phyloP scores from a whole-genome alignment of 768 basidiomycete genomes.

The Russula emetica region DNA sequence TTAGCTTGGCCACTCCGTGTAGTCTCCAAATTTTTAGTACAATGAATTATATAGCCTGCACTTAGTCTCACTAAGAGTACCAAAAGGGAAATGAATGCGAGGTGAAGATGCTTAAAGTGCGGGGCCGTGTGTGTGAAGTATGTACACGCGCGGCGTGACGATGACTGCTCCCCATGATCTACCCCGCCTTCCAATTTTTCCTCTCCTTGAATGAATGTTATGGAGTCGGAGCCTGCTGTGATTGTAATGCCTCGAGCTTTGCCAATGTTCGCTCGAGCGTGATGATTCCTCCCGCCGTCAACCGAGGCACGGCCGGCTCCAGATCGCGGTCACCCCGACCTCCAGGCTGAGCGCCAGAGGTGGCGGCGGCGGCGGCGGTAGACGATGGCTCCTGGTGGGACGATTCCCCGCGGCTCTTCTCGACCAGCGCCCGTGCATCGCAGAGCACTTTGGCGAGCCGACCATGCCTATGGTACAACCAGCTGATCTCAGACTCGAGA shows the following conservation, averaged over 20 bases:
- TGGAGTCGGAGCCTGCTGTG: conserved; percentile 31
- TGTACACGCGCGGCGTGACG: conserved; percentile 5
- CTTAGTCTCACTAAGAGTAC: neutral
- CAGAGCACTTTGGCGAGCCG: conserved; percentile 65
- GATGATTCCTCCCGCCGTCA: conserved; percentile 77
- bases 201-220: neutral
- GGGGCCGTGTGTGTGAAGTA: neutral
- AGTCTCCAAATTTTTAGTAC: neutral
- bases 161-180: conserved; percentile 14
- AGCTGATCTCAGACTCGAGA: conserved; percentile 65
- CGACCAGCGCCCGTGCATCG: conserved; percentile 59
- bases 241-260: conserved; percentile 52
- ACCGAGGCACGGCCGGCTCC: conserved; percentile 62
- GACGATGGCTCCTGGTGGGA: conserved; percentile 24
- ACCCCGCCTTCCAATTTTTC: neutral
- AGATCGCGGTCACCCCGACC: conserved; percentile 27
- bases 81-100: conserved; percentile 4
- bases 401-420: conserved; percentile 50
- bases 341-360: too few relatives aligned
- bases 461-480: conserved; percentile 63
- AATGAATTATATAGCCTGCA: conserved; percentile 8
- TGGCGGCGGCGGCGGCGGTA: neutral
- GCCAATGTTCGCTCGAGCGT: conserved; percentile 68
- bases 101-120: conserved; percentile 9
- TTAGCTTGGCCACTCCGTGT: neutral